These are phyloP conservation scores for Colletotrichum sp. DNA, from an alignment of 2,329 filamentous ascomycete species.

Conservation along the genomic window DNA sequence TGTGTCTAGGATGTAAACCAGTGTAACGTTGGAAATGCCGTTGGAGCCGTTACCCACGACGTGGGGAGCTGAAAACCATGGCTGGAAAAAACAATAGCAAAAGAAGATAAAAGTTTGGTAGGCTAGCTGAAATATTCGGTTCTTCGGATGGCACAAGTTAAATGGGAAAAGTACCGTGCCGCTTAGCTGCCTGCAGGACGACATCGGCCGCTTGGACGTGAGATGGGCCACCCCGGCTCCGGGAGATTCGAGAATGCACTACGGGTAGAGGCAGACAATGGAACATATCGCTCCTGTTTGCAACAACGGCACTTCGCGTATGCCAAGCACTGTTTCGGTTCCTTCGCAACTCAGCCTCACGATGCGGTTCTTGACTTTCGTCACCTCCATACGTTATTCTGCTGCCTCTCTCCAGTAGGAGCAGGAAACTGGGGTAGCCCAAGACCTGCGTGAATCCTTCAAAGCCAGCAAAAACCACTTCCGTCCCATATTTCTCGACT, in stretches of 20 bases:
- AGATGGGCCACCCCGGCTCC: neutral
- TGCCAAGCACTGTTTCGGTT: neutral
- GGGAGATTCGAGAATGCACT: neutral
- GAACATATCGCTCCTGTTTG: neutral
- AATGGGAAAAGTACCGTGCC: neutral
- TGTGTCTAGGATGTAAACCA: neutral
- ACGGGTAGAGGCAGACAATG: neutral
- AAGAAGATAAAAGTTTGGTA: neutral
- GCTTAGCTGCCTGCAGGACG: neutral
- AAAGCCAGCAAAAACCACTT: neutral
- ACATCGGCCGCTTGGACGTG: neutral
- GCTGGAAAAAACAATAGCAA: neutral
- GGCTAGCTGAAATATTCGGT: neutral
- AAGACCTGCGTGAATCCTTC: neutral
- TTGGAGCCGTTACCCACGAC: neutral
- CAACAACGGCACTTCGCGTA: neutral
- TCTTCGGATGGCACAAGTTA: neutral
- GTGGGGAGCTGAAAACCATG: neutral
- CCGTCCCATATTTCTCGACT: rapidly evolving
- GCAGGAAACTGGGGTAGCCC: neutral
- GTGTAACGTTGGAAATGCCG: neutral
- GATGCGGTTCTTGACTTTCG: neutral
- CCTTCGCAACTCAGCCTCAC: neutral
- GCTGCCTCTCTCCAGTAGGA: neutral
- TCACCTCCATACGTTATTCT: neutral